A percentile compares a stretch with the other conserved stretches of the same genome.
Evolutionary conservation across 768 basidiomycete species (phyloP).

Genomic region (Amanita polypyramis): DNA sequence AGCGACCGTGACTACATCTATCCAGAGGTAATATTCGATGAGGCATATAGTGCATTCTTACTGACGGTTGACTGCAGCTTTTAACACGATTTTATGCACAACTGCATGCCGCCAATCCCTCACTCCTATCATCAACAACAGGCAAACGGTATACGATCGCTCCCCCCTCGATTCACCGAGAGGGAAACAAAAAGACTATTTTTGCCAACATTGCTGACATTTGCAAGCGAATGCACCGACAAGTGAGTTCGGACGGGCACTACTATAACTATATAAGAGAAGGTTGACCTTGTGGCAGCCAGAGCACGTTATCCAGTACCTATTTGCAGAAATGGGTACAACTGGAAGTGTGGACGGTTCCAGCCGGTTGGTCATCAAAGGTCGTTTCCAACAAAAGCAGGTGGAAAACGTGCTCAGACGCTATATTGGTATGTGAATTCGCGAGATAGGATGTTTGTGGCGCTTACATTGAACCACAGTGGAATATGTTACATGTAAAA

Average conservation of each 20-base stretch:
- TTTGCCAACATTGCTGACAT: conserved; percentile 97
- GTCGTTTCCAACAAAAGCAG: conserved; percentile 97
- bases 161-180: conserved; percentile 86
- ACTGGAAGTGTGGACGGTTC: conserved; percentile 91
- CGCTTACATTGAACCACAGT: conserved; percentile 34
- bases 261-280: not conserved
- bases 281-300: conserved; percentile 36
- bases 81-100: conserved; percentile 86
- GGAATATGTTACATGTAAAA: conserved; percentile 99
- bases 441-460: not conserved
- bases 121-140: conserved; percentile 67
- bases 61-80: conserved; percentile 39
- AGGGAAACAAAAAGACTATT: conserved; percentile 96
- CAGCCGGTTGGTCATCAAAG: conserved; percentile 90
- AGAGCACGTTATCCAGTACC: conserved; percentile 94
- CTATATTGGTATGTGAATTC: conserved; percentile 75
- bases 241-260: conserved; percentile 20
- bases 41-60: conserved; percentile 1
- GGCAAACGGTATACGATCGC: conserved; percentile 96
- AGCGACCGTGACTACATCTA: conserved; percentile 97
- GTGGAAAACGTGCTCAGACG: conserved; percentile 93
- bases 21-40: conserved; percentile 54
- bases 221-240: conserved; percentile 96
- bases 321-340: conserved; percentile 98
- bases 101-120: conserved; percentile 89